A percentile compares a stretch with the other conserved stretches of the same genome.
phyloP scores from a whole-genome alignment of 768 basidiomycete species.

The Dioszegia crocea region DNA sequence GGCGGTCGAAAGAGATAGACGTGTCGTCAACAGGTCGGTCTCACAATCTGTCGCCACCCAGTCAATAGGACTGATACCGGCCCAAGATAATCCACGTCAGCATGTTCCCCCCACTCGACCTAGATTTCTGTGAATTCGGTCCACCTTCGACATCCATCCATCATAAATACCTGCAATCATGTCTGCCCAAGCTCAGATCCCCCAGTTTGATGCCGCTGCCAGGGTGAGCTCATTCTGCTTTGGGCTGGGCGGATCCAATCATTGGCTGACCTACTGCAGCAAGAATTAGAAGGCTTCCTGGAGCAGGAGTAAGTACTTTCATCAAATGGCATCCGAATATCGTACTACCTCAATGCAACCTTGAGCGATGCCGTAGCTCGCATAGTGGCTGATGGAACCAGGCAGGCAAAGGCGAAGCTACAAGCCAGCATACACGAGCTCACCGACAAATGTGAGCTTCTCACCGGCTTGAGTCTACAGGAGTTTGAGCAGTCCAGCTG shows the following conservation, averaged over 20 bases:
- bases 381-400: background rate
- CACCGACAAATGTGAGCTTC: constrained; percentile 81
- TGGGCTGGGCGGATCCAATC: background rate
- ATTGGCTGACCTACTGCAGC: constrained; percentile 54
- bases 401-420: constrained; percentile 68
- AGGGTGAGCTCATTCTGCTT: constrained; percentile 28
- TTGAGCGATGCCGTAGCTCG: background rate
- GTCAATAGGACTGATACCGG: no score
- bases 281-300: constrained; percentile 73
- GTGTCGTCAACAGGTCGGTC: no score
- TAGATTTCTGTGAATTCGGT: no score
- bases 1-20: no score
- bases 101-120: no score
- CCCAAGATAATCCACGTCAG: no score
- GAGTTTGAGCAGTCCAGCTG: constrained; percentile 2
- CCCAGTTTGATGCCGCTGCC: constrained; percentile 46
- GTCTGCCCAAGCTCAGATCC: constrained; percentile 24
- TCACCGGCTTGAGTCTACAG: no score
- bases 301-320: constrained; percentile 58
- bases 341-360: background rate
- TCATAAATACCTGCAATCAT: background rate
- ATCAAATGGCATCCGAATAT: background rate
- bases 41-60: no score
- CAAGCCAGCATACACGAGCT: constrained; percentile 68
- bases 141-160: background rate